Base-by-base conservation (phyloP, 2,329 filamentous ascomycete genomes). In the Onygenales sp. region DNA sequence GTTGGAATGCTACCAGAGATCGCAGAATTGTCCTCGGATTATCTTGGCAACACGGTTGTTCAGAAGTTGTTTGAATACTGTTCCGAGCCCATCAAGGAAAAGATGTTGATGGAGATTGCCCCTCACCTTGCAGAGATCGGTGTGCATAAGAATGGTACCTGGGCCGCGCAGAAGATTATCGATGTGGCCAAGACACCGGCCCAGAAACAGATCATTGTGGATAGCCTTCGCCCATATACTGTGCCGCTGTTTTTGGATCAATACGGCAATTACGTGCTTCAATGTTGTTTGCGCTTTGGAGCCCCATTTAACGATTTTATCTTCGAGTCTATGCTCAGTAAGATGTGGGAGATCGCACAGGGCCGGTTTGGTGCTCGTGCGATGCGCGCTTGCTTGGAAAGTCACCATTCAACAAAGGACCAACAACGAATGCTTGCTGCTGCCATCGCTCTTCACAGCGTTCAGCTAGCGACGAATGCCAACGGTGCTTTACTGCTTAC, bases 121-220 rank as follows among this genome's bases (percentile, higher is more conserved):
- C 91, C 92, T 54, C 91, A 96, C 66, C 81, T 97, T 67, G 90
- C 92, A 31, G 91, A 97, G 71, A 96, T 97, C 71, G 93, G 93
- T 62, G 85, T 96, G 6, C 93, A 98, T 79, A 98, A 98, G 81
- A 98, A 98, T 64, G 93, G 93, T 57, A 98, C 93, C 1, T 98
- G 93, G 93, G 93, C 93, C 52, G 93, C 93, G 1, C 93, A 98
- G 73, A 98, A 97, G 79, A 97, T 98, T 64, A 97, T 98, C 61
- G 92, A 97, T 64, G 89, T 95, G 6, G 92, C 90, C 68, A 89
- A 93, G 72, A 89, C 87, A 0, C 83, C 86, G 5, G 75, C 77
- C 42, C 91, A 97, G 72, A 92, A 93, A 84, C 74, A 77, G 46
- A 75, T 89, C 73, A 92, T 98, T 64, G 86, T 93, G 32, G 84